Evolutionary conservation across 805 yeast genomes (phyloP).

Genomic region (Tetrapisispora pingtungensis): DNA sequence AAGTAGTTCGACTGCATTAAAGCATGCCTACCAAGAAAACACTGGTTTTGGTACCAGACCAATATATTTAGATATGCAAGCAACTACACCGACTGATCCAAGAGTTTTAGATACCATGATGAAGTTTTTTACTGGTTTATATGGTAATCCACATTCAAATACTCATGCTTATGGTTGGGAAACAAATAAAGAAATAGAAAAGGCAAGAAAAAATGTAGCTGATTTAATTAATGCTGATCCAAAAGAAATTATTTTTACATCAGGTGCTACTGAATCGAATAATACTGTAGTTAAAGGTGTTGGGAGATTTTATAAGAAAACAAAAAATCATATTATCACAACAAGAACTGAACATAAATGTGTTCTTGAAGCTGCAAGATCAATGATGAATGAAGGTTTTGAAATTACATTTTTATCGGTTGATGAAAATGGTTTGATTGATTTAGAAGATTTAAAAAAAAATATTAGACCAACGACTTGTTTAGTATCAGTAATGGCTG

Average conservation of each 20-base stretch:
- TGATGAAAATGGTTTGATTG: conserved; percentile 64
- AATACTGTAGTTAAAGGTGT: conserved; percentile 95
- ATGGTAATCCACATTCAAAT: conserved; percentile 96
- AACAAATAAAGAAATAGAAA: conserved; percentile 83
- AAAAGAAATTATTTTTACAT: conserved; percentile 91
- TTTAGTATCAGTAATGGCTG: conserved; percentile 90
- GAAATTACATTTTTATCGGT: conserved; percentile 93
- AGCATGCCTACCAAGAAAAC: conserved; percentile 32
- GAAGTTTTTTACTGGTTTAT: conserved; percentile 78
- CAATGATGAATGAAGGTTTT: conserved; percentile 91
- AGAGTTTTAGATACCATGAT: conserved; percentile 86
- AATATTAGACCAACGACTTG: conserved; percentile 87
- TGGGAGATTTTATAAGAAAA: conserved; percentile 80
- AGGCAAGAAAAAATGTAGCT: conserved; percentile 77
- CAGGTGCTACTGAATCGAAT: conserved; percentile 97
- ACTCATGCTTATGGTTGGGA: conserved; percentile 99
- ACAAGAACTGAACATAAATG: conserved; percentile 98
- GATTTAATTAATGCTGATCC: conserved; percentile 84
- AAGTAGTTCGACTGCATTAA: conserved; percentile 27
- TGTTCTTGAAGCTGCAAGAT: conserved; percentile 93
- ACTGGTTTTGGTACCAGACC: conserved; percentile 65
- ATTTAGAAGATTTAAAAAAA: conserved; percentile 63
- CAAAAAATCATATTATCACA: conserved; percentile 89
- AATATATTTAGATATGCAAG: conserved; percentile 93
- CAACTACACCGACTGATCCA: conserved; percentile 97